phyloP scores from a whole-genome alignment of 2,329 filamentous ascomycete genomes.

The Fusarium lateritium region DNA sequence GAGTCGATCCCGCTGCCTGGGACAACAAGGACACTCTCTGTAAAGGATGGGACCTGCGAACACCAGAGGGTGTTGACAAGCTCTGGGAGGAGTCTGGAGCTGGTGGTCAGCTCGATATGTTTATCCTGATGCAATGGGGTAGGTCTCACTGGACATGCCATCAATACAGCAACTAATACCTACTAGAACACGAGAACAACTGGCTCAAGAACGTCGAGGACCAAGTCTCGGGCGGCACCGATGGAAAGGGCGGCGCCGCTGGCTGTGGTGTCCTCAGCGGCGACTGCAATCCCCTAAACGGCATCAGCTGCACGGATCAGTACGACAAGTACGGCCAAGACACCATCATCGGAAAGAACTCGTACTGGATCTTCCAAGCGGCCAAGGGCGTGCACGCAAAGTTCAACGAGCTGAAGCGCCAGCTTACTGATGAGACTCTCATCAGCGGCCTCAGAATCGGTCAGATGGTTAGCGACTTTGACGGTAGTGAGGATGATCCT shows the following conservation, averaged over 20 bases:
- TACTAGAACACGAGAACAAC: slow-evolving; percentile 20
- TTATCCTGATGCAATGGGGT: slow-evolving; percentile 24
- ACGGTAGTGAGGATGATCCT: slow-evolving; percentile 3
- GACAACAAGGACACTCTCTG: slow-evolving; percentile 21
- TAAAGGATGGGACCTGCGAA: slow-evolving; percentile 20
- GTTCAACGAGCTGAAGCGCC: not conserved
- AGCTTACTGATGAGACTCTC: not conserved
- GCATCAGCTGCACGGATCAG: slow-evolving; percentile 15
- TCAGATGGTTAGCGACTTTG: slow-evolving; percentile 17
- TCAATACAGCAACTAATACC: not conserved
- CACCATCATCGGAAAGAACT: not conserved
- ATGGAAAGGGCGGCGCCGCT: slow-evolving; percentile 10
- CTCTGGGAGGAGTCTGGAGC: slow-evolving; percentile 14
- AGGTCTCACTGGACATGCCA: rapidly evolving
- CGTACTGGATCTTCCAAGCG: slow-evolving; percentile 35
- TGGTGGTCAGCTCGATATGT: slow-evolving; percentile 13
- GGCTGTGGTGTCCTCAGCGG: slow-evolving; percentile 10
- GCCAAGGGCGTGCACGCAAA: slow-evolving; percentile 24
- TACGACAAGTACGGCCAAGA: slow-evolving; percentile 16
- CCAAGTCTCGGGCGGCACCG: slow-evolving; percentile 7
- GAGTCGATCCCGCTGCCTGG: not conserved
- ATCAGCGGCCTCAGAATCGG: slow-evolving; percentile 3
- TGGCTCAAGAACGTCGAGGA: slow-evolving; percentile 32
- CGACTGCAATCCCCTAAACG: slow-evolving; percentile 1
- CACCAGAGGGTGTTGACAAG: slow-evolving; percentile 20